A percentile compares a stretch with the other conserved stretches of the same genome.
Evolutionary conservation across 2,329 filamentous ascomycete genomes (phyloP).

Genomic region (Raffaelea deltoideospora): DNA sequence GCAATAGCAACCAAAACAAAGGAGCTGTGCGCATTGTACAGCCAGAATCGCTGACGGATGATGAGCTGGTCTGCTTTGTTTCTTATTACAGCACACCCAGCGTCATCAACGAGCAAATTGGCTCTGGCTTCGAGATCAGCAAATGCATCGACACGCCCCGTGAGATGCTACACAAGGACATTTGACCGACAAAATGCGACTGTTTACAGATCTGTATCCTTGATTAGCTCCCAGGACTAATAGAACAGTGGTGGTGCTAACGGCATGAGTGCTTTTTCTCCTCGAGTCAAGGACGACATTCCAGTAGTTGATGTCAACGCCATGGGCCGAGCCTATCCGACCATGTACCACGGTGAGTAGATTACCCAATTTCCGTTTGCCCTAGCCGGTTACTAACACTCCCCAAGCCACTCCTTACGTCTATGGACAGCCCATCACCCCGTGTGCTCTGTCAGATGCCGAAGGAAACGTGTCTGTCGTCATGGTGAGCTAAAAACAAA

Average conservation of each 20-base stretch:
- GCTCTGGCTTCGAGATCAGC: slow-evolving; percentile 20
- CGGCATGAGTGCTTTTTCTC: slow-evolving; percentile 16
- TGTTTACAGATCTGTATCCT: background rate
- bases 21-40: slow-evolving; percentile 30
- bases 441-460: slow-evolving; percentile 22
- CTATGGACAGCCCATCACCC: slow-evolving; percentile 20
- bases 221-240: background rate
- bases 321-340: slow-evolving; percentile 40
- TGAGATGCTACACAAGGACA: slow-evolving; percentile 16
- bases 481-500: slow-evolving; percentile 11
- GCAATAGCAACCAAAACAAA: slow-evolving; percentile 26
- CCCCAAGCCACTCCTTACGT: slow-evolving; percentile 21
- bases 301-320: slow-evolving; percentile 37
- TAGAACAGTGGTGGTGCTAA: slow-evolving; percentile 14
- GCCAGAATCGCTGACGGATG: slow-evolving; percentile 30
- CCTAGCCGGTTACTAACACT: background rate
- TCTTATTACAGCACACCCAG: slow-evolving; percentile 29
- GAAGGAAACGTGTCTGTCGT: slow-evolving; percentile 20
- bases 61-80: slow-evolving; percentile 34
- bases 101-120: slow-evolving; percentile 22
- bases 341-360: slow-evolving; percentile 23
- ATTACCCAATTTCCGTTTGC: background rate
- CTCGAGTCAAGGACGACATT: slow-evolving; percentile 27
- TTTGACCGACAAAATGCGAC: slow-evolving; percentile 23
- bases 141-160: slow-evolving; percentile 20